These are phyloP conservation scores for Penicillium atrosanguineum DNA, from an alignment of 495 filamentous ascomycete species.

Conservation along the genomic window DNA sequence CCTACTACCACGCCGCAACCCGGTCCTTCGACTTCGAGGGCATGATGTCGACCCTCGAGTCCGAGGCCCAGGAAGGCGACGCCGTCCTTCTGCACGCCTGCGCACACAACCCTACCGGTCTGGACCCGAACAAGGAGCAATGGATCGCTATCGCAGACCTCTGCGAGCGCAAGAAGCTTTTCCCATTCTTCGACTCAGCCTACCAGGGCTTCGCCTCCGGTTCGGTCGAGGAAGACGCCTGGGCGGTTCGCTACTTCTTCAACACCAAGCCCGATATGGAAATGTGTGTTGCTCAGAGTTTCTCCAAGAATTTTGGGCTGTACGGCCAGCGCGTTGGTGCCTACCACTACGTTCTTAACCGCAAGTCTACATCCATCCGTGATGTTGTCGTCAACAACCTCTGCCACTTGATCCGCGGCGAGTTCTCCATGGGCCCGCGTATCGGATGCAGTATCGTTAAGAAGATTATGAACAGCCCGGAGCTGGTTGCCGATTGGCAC, in stretches of 20 bases:
- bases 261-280: conserved; percentile 48
- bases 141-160: conserved; percentile 52
- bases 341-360: conserved; percentile 45
- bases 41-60: conserved; percentile 46
- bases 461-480: conserved; percentile 40
- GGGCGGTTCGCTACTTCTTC: conserved; percentile 54
- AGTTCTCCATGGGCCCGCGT: conserved; percentile 49
- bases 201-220: conserved; percentile 60
- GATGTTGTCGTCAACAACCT: conserved; percentile 43
- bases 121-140: conserved; percentile 52
- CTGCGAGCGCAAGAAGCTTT: conserved; percentile 49
- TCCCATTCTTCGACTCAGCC: conserved; percentile 57
- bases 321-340: conserved; percentile 53
- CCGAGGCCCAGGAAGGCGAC: conserved; percentile 40
- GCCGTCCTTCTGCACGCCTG: conserved; percentile 52
- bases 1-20: conserved; percentile 46
- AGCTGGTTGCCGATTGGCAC: conserved; percentile 47
- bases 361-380: conserved; percentile 29
- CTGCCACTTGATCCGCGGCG: conserved; percentile 46
- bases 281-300: conserved; percentile 51
- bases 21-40: conserved; percentile 47
- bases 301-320: conserved; percentile 57
- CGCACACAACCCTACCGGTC: conserved; percentile 56
- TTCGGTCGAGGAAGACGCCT: conserved; percentile 49
- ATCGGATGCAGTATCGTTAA: conserved; percentile 51